Evolutionary conservation across 2,329 filamentous ascomycete species (phyloP), one percentile per base, ranked within the genome.

Genomic region (Colletotrichum horii): DNA sequence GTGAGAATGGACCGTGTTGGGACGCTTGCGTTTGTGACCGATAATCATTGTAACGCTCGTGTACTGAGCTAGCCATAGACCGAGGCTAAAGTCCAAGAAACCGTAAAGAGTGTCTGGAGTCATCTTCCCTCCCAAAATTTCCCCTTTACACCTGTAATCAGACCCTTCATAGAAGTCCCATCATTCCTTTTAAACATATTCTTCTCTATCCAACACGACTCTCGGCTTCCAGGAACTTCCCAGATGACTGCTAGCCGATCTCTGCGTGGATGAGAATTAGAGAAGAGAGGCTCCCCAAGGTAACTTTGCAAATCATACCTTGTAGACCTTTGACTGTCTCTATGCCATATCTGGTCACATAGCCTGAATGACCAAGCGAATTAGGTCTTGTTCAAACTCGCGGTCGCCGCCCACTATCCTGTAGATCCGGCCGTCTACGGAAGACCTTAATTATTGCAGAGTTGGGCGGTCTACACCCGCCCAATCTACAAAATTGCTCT

Each of bases 341-440:
- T 8, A n/a, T 22, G 43, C 6, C 6, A 3, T 22, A 3, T 22
- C 6, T 24, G n/a, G 43, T 52, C 43, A 52, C 43, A 22, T 15
- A 24, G 24, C 6, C 43, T 52, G 1, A 14, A 52, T 4, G 6
- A 3, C 43, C 43, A 52, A 24, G 3, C 43, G 43, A 52, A 52
- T 52, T 52, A 52, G 43, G 12, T 14, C 11, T 52, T 52, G n/a
- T 4, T 1, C 43, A 52, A 8, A 6, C 0, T 52, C 1, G 43
- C 43, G 6, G 43, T 4, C 0, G 24, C 2, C 22, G 16, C 0
- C 0, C 14, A n/a, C 28, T 60, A 2, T 60, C 56, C 7, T 30
- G 8, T 4, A 14, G 26, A 60, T 3, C 0, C 16, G 8, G 5
- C 6, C 28, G 26, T n/a, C 24, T 4, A n/a, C 11, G 4, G 62